Percentiles rank a stretch among this genome's conserved stretches.
Evolutionary conservation across 257 asterid genomes (phyloP).

Genomic region (Penstemon eatonii): DNA sequence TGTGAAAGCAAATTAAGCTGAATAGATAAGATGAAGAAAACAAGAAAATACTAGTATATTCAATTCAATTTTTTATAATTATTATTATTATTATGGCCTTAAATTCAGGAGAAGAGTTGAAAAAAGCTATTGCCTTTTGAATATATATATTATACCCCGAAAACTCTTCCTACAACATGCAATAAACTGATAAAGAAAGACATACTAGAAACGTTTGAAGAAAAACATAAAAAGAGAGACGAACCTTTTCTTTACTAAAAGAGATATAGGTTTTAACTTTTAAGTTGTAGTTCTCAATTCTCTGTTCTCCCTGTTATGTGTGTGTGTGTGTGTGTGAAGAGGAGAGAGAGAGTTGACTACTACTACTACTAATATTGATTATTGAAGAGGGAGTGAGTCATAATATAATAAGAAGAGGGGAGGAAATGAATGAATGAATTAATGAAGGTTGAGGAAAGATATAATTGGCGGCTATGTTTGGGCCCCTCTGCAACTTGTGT

Average conservation of each 20-base stretch:
- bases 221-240: neutral
- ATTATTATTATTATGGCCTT: neutral
- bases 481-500: slow-evolving; percentile 27
- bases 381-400: neutral
- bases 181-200: slow-evolving; percentile 8
- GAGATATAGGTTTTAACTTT: neutral
- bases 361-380: neutral
- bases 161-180: slow-evolving; percentile 26
- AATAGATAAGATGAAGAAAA: neutral
- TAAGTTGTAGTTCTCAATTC: no score
- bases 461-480: slow-evolving; percentile 35
- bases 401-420: neutral
- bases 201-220: neutral
- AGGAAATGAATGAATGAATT: neutral
- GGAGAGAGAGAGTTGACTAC: slow-evolving; percentile 20
- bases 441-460: slow-evolving; percentile 22
- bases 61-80: neutral
- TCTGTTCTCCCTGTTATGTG: neutral
- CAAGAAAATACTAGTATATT: neutral
- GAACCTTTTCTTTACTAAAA: neutral
- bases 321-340: slow-evolving; percentile 24
- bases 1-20: slow-evolving; percentile 28
- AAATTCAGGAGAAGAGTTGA: neutral
- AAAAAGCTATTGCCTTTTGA: neutral
- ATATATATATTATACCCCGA: slow-evolving; percentile 14